Percentiles rank a stretch among this genome's conserved stretches.
Conservation (phyloP, 2,329 filamentous ascomycete genomes). For the Fusarium citri region DNA sequence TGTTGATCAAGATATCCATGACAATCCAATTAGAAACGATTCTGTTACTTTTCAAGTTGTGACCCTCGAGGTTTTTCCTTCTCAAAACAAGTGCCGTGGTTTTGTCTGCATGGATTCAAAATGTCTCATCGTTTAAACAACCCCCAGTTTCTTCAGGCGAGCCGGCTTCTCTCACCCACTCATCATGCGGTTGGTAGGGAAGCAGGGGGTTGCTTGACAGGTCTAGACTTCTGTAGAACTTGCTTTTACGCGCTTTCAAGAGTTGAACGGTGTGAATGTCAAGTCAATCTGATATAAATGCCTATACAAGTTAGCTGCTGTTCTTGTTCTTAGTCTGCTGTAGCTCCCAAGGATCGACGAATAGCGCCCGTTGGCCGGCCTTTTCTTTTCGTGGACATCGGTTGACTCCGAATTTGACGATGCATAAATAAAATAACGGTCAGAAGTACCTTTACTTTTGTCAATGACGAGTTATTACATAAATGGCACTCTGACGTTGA, state of each 20-base stretch:
- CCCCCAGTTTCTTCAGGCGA: slow-evolving; percentile 33
- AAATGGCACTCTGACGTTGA: neutral
- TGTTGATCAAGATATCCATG: slow-evolving; percentile 12
- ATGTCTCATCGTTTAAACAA: slow-evolving; percentile 23
- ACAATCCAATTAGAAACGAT: neutral
- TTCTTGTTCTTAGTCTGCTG: neutral
- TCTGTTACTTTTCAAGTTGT: neutral
- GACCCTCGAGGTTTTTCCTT: neutral
- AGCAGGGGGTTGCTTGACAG: slow-evolving; percentile 24
- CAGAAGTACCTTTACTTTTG: neutral
- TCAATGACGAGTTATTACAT: neutral
- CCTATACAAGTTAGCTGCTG: neutral
- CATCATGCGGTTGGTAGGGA: slow-evolving; percentile 14
- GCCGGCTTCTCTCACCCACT: slow-evolving; percentile 5
- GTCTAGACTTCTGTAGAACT: slow-evolving; percentile 22
- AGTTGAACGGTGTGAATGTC: neutral
- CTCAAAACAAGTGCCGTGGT: slow-evolving; percentile 30
- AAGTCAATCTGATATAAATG: neutral
- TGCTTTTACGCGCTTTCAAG: neutral
- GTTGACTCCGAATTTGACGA: neutral
- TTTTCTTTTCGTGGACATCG: neutral
- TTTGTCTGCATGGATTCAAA: slow-evolving; percentile 18
- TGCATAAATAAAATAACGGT: neutral
- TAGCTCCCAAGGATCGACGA: slow-evolving; percentile 13
- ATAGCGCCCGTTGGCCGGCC: slow-evolving; percentile 11